These are phyloP conservation scores for Phytophthora hibernalis DNA, from an alignment of 352 stramenopile genomes.

Conservation along the genomic window DNA sequence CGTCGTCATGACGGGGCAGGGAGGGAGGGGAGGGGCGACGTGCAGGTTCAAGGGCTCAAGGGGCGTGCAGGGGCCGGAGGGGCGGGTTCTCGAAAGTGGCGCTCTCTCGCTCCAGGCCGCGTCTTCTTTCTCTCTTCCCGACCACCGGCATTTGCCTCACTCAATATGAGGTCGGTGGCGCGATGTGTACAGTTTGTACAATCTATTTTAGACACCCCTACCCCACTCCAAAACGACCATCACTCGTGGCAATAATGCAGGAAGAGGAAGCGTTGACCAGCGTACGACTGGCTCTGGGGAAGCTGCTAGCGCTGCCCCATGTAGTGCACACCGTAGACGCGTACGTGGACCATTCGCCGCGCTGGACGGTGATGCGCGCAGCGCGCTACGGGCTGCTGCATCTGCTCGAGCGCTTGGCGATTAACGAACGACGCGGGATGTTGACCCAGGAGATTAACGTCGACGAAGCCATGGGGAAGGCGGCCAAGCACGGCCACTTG, in stretches of 20 bases:
- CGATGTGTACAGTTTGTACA: too few relatives aligned
- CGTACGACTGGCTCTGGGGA: not conserved
- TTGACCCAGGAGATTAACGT: constrained; percentile 39
- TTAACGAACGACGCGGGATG: constrained; percentile 14
- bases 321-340: not conserved
- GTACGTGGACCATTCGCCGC: constrained; percentile 34
- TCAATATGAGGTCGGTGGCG: not conserved
- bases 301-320: not conserved
- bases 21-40: not conserved
- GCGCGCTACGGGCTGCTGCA: constrained; percentile 44
- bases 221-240: not conserved
- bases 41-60: not conserved
- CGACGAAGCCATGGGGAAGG: constrained; percentile 49
- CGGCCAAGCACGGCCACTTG: constrained; percentile 52
- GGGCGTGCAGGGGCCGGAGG: not conserved
- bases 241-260: not conserved
- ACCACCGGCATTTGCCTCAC: constrained; percentile 5
- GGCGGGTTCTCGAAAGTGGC: constrained; percentile 3
- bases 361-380: constrained; percentile 49
- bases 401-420: constrained; percentile 43
- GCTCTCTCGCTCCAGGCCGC: not conserved
- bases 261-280: not conserved
- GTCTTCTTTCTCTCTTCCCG: constrained; percentile 2
- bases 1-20: constrained; percentile 43
- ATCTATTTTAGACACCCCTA: not conserved